Base-by-base conservation (phyloP, 768 basidiomycete species). In the Mycena sanguinolenta region DNA sequence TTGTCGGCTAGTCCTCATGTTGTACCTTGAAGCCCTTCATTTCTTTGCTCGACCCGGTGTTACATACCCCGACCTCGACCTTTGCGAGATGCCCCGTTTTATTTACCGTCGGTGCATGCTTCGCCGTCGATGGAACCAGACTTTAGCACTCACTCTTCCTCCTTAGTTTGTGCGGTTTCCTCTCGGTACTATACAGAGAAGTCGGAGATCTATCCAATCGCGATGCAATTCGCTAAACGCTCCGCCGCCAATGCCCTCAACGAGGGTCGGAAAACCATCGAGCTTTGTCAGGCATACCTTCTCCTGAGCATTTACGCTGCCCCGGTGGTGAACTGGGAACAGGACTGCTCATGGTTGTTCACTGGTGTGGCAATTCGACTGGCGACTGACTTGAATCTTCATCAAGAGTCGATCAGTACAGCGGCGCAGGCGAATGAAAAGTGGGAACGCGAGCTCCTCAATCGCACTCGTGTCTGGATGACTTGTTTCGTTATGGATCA, bases 351-450 rank as follows among this genome's bases (percentile, higher is more conserved):
- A 65, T 97, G 95, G 94, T 79, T 96, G 58, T 95, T 95, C 76
- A 92, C 94, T 4, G 95, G 95, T 25, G 88, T 96, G 70, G 95
- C 95, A 1, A 92, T 95, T 36, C 90, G 94, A 90, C 92, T 96
- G 77, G 96, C 95, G 5, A 96, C 95, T 2, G 96, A 97, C 77
- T 84, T 97, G 50, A 96, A 96, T 77, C 80, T 97, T 27, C 95
- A 95, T 73, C 89, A 91, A 55, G 89, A n/a, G n/a, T n/a, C n/a
- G n/a, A n/a, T n/a, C n/a, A n/a, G n/a, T n/a, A n/a, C n/a, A n/a
- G n/a, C n/a, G n/a, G n/a, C n/a, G n/a, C n/a, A n/a, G n/a, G n/a
- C n/a, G n/a, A n/a, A n/a, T n/a, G n/a, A n/a, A n/a, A n/a, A n/a
- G n/a, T n/a, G n/a, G n/a, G n/a, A n/a, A n/a, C n/a, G n/a, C n/a